Percentiles rank a stretch among this genome's conserved stretches.
Conservation (phyloP, 345 rosid species). For the Linum trigynum region DNA sequence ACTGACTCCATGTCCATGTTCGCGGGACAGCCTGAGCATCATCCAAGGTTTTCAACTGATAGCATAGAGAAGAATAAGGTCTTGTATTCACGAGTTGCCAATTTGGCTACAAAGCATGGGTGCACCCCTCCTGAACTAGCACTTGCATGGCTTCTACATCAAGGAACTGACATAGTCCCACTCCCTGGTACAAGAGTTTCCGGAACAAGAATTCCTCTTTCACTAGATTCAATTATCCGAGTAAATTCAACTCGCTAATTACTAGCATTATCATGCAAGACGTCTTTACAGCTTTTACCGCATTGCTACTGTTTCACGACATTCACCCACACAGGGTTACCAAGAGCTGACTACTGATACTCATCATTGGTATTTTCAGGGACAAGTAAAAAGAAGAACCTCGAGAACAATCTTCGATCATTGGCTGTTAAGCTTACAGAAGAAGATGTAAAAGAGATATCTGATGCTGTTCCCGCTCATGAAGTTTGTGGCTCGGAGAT, state of each 20-base stretch:
- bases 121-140: constrained; percentile 42
- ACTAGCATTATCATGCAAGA: background rate
- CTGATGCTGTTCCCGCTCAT: constrained; percentile 26
- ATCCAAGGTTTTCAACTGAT: constrained; percentile 34
- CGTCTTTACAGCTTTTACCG: background rate
- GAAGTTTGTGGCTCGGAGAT: constrained; percentile 33
- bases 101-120: constrained; percentile 29
- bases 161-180: constrained; percentile 39
- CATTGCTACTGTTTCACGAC: background rate
- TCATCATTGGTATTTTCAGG: constrained; percentile 17
- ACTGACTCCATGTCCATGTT: background rate
- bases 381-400: constrained; percentile 38
- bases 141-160: constrained; percentile 41
- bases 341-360: background rate
- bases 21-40: constrained; percentile 14
- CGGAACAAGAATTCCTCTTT: background rate
- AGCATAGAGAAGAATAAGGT: constrained; percentile 41
- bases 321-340: background rate
- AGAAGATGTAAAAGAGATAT: constrained; percentile 33
- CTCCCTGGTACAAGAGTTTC: constrained; percentile 28
- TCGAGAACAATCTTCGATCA: constrained; percentile 36
- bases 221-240: background rate
- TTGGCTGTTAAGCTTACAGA: constrained; percentile 22
- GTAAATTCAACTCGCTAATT: background rate
- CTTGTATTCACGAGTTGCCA: constrained; percentile 19